Conservation (phyloP, 106 monocot species). For the Dendrobium catenatum region DNA sequence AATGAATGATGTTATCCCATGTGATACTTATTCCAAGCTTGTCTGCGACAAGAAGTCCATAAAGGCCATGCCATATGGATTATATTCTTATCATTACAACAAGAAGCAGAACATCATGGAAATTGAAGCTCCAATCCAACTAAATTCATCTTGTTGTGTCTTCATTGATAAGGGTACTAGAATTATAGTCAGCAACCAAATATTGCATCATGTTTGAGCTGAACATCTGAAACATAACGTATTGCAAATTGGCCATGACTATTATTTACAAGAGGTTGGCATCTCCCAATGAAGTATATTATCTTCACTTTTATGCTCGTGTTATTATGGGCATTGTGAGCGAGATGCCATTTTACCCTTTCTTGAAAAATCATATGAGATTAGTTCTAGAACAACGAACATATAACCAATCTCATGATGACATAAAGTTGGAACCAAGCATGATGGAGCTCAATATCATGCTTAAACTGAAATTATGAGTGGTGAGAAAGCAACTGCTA, state of each 20-base stretch:
- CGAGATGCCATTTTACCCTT: conserved; percentile 51
- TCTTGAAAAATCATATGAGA: conserved; percentile 28
- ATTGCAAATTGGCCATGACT: conserved; percentile 4
- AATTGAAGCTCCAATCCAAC: conserved; percentile 18
- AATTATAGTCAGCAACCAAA: conserved; percentile 10
- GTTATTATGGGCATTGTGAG: conserved; percentile 75
- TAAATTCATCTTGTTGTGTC: conserved; percentile 29
- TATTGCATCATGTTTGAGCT: conserved; percentile 28
- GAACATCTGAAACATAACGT: conserved; percentile 64
- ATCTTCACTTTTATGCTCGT: conserved; percentile 79
- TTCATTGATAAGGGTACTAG: conserved; percentile 54
- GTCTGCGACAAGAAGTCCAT: conserved; percentile 28
- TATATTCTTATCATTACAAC: conserved; percentile 18
- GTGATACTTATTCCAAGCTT: conserved; percentile 43
- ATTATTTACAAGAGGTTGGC: conserved; percentile 13
- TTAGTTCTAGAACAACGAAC: neutral
- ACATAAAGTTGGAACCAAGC: no score
- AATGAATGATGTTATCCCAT: conserved; percentile 43
- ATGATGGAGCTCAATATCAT: no score
- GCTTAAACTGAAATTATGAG: no score
- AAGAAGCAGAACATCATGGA: conserved; percentile 5
- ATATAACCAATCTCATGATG: neutral
- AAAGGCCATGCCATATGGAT: conserved; percentile 7
- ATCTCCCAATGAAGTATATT: conserved; percentile 71
- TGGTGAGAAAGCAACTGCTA: no score